Conservation (phyloP, 805 yeast genomes). For the Metschnikowia arizonensis region DNA sequence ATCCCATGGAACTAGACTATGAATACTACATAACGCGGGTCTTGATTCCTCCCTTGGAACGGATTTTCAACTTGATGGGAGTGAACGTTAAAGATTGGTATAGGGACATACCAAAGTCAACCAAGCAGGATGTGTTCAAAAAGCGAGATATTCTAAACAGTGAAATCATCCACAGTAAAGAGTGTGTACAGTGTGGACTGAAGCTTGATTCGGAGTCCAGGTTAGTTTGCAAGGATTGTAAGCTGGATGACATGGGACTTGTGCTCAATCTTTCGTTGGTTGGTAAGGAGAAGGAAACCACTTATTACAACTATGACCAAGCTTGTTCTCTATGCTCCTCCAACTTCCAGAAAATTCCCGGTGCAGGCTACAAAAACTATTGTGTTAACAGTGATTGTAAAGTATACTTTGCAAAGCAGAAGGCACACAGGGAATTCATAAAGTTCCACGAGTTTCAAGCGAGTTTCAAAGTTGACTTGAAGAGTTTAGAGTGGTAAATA, state of each 20-base stretch:
- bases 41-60: conserved; percentile 82
- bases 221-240: conserved; percentile 21
- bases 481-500: not conserved
- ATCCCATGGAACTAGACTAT: conserved; percentile 56
- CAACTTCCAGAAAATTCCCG: conserved; percentile 15
- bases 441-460: not conserved
- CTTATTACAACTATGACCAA: conserved; percentile 9
- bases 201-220: conserved; percentile 9
- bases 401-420: conserved; percentile 51
- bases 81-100: conserved; percentile 79
- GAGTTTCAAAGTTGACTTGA: not conserved
- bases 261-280: conserved; percentile 27
- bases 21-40: conserved; percentile 84
- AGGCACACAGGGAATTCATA: conserved; percentile 23
- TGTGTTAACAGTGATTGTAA: conserved; percentile 68
- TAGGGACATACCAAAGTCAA: conserved; percentile 52
- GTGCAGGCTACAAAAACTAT: conserved; percentile 10
- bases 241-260: conserved; percentile 31
- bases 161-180: conserved; percentile 11
- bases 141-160: conserved; percentile 12
- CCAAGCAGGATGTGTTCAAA: conserved; percentile 9
- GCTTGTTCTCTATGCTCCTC: conserved; percentile 23
- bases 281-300: conserved; percentile 15
- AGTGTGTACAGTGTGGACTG: conserved; percentile 13
- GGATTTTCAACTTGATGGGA: conserved; percentile 79